Evolutionary conservation across 768 basidiomycete species (phyloP).

Genomic region (Lentinula lateritia): DNA sequence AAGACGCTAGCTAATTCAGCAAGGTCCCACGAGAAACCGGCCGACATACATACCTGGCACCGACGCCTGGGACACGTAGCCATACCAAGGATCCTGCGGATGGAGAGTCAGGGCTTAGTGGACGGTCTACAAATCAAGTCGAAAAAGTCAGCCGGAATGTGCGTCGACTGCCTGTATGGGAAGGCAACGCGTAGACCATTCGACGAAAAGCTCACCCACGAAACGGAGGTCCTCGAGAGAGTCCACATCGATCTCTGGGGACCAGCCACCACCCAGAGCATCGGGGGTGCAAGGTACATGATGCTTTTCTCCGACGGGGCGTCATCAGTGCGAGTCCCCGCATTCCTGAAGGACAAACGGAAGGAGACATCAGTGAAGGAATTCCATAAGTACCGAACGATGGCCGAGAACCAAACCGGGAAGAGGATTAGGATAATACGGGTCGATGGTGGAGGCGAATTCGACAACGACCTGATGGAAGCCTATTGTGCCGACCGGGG

Average conservation of each 20-base stretch:
- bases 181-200: slow-evolving; percentile 17
- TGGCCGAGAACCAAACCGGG: slow-evolving; percentile 14
- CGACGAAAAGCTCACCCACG: slow-evolving; percentile 12
- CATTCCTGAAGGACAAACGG: slow-evolving; percentile 19
- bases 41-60: too few species aligned
- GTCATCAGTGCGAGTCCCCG: slow-evolving; percentile 8
- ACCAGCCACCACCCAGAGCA: slow-evolving; percentile 11
- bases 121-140: slow-evolving; percentile 15
- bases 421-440: slow-evolving; percentile 11
- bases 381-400: slow-evolving; percentile 9
- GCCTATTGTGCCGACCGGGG: slow-evolving; percentile 14
- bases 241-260: slow-evolving; percentile 22
- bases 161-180: slow-evolving; percentile 23
- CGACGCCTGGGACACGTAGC: slow-evolving; percentile 9
- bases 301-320: slow-evolving; percentile 18
- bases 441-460: slow-evolving; percentile 24
- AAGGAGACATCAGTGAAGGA: slow-evolving; percentile 12
- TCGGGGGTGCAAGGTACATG: slow-evolving; percentile 15
- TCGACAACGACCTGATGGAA: slow-evolving; percentile 16
- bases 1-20: too few species aligned
- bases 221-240: slow-evolving; percentile 12
- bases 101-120: slow-evolving; percentile 13
- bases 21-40: too few species aligned
- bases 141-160: not conserved
- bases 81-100: slow-evolving; percentile 6